Evolutionary conservation across 140 eudicot species (phyloP), one percentile per base, ranked within the genome.

Genomic region (Bidens hawaiensis): DNA sequence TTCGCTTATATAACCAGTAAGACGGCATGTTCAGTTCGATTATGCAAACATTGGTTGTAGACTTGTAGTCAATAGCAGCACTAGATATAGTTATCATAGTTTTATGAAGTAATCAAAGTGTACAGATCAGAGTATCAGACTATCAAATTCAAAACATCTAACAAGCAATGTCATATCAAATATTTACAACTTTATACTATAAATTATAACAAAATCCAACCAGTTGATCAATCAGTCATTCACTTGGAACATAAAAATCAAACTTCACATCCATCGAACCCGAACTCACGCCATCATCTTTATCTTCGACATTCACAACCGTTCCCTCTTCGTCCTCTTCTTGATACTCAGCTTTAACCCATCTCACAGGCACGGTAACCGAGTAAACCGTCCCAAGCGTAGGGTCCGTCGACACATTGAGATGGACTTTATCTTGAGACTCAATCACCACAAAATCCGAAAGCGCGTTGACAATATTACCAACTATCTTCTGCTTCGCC

Each of bases 261-360:
- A 93, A 88, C 76, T 69, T 80, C 58, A 83, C 97, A 77, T 90
- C 95, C 31, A 86, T 89, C n/a, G 97, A 76, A 60, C 95, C 97
- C 49, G 94, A 83, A 41, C 52, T 52, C 19, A 59, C 77, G 26
- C 94, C 97, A 7, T 60, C 65, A 34, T 90, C 97, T 71, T 81
- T 86, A 75, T 86, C 86, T 47, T 83, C 90, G 0, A 86, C 54
- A 60, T 83, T 81, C 15, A 78, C 79, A 38, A 86, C 81, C 1
- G 82, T 31, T 16, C 88, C 91, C 10, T 45, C 36, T 10, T 72
- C 90, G 19, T 86, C 97, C 7, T 78, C 94, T 4, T 68, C 76
- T 73, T 83, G 95, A 62, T 79, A 90, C 58, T 86, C 82, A 6
- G 97, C 40, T 48, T 77, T 82, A 48, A 90, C 95, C 71, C 97